These are phyloP conservation scores for Tolypocladium amazonense DNA, from an alignment of 2,329 filamentous ascomycete species.

Conservation along the genomic window DNA sequence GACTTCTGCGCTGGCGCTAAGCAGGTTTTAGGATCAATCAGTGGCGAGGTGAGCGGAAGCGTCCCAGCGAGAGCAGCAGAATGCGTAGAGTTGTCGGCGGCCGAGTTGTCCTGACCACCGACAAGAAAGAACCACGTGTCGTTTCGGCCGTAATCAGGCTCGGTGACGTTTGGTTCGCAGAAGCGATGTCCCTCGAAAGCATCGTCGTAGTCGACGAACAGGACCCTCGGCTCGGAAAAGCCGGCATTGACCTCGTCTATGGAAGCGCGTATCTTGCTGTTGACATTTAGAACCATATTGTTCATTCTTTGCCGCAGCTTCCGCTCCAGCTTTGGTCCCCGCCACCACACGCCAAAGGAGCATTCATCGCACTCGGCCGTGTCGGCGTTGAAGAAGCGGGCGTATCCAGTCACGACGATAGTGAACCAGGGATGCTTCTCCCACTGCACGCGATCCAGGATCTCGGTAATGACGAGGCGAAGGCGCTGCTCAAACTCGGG, in stretches of 20 bases:
- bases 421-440: slow-evolving; percentile 31
- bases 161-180: slow-evolving; percentile 25
- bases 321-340: slow-evolving; percentile 28
- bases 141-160: slow-evolving; percentile 31
- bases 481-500: slow-evolving; percentile 28
- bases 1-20: slow-evolving; percentile 20
- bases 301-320: slow-evolving; percentile 30
- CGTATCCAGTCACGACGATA: slow-evolving; percentile 35
- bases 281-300: slow-evolving; percentile 29
- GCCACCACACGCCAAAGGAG: slow-evolving; percentile 35
- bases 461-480: slow-evolving; percentile 27
- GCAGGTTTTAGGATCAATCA: slow-evolving; percentile 26
- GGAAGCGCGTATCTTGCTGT: slow-evolving; percentile 25
- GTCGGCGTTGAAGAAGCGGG: slow-evolving; percentile 34
- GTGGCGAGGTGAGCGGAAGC: slow-evolving; percentile 17
- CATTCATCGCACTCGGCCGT: slow-evolving; percentile 31
- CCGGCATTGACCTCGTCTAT: slow-evolving; percentile 24
- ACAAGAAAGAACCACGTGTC: slow-evolving; percentile 40
- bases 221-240: slow-evolving; percentile 24
- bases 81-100: neutral
- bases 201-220: slow-evolving; percentile 34
- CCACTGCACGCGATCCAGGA: slow-evolving; percentile 32
- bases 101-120: slow-evolving; percentile 29
- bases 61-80: slow-evolving; percentile 1
- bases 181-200: slow-evolving; percentile 35